Evolutionary conservation across 768 basidiomycete species (phyloP).

Genomic region (Trametes punicea): DNA sequence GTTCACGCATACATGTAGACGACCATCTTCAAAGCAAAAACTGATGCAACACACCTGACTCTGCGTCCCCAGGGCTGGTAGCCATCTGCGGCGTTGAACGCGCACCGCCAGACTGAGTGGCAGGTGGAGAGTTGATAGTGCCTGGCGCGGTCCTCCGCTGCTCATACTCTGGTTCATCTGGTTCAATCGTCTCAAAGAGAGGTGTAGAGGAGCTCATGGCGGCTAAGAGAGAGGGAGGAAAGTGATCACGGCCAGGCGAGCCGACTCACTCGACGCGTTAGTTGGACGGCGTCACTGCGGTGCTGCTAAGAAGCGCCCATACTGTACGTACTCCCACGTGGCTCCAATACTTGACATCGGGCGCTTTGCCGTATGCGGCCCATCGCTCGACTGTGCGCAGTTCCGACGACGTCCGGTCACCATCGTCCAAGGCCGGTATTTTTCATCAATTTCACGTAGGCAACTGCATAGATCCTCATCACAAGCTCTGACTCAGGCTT

Average conservation of each 20-base stretch:
- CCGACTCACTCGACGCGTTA: too few species aligned
- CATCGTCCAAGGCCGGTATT: too few species aligned
- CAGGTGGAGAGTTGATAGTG: conserved; percentile 34
- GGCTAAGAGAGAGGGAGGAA: conserved; percentile 3
- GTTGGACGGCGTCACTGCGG: background rate
- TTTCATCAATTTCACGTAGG: too few species aligned
- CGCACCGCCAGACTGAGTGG: conserved; percentile 38
- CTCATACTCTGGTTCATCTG: conserved; percentile 58
- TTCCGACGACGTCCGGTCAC: too few species aligned
- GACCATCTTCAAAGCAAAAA: background rate
- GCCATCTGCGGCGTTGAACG: conserved; percentile 46
- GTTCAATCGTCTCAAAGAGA: conserved; percentile 76
- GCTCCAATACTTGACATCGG: background rate
- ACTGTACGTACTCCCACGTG: conserved; percentile 3
- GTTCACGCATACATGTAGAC: background rate
- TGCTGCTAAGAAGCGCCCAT: conserved; percentile 6
- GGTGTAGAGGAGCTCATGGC: conserved; percentile 61
- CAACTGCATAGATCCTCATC: too few species aligned
- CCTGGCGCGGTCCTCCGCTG: conserved; percentile 29
- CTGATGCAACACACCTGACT: conserved; percentile 54
- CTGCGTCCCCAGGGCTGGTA: conserved; percentile 61
- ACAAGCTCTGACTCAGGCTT: too few species aligned
- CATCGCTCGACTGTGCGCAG: too few species aligned
- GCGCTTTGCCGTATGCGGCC: too few species aligned
- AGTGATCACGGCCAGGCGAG: too few species aligned